phyloP scores from a whole-genome alignment of 495 filamentous ascomycete genomes.

The Penicillium flavigenum region DNA sequence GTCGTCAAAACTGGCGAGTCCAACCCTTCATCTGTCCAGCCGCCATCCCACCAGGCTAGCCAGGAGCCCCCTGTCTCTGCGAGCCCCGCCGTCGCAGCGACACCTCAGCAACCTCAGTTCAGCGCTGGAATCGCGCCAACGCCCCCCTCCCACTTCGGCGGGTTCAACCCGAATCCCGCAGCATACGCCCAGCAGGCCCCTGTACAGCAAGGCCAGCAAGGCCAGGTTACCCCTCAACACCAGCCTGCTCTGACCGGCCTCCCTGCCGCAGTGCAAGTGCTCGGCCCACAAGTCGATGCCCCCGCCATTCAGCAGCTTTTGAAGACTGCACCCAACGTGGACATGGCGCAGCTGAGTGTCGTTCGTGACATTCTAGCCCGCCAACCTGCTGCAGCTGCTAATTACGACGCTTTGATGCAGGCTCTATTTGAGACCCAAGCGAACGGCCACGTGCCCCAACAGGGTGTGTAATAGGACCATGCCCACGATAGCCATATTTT shows the following conservation, averaged over 20 bases:
- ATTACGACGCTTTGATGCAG: conserved; percentile 40
- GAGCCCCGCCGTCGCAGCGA: conserved; percentile 46
- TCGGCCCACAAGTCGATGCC: conserved; percentile 57
- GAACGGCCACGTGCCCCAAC: conserved; percentile 33
- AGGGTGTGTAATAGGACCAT: conserved; percentile 22
- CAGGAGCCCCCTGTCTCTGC: conserved; percentile 39
- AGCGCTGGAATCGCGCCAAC: conserved; percentile 30
- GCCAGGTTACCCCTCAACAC: conserved; percentile 21
- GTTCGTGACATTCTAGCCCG: conserved; percentile 58
- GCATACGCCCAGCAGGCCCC: conserved; percentile 27
- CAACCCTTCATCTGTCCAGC: conserved; percentile 44
- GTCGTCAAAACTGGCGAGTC: conserved; percentile 60
- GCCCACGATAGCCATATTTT: conserved; percentile 14
- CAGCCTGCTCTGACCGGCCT: conserved; percentile 25
- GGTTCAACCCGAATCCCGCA: conserved; percentile 35
- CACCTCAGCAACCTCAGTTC: conserved; percentile 39
- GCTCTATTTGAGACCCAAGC: conserved; percentile 40
- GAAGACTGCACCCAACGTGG: conserved; percentile 61
- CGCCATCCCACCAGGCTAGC: conserved; percentile 44
- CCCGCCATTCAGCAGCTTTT: conserved; percentile 68
- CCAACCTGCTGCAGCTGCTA: conserved; percentile 46
- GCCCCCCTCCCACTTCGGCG: conserved; percentile 25
- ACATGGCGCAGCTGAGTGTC: conserved; percentile 61
- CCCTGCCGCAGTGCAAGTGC: conserved; percentile 46
- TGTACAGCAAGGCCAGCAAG: conserved; percentile 26